These are phyloP conservation scores for Exophiala alcalophila DNA, from an alignment of 2,329 filamentous ascomycete species.

Conservation along the genomic window DNA sequence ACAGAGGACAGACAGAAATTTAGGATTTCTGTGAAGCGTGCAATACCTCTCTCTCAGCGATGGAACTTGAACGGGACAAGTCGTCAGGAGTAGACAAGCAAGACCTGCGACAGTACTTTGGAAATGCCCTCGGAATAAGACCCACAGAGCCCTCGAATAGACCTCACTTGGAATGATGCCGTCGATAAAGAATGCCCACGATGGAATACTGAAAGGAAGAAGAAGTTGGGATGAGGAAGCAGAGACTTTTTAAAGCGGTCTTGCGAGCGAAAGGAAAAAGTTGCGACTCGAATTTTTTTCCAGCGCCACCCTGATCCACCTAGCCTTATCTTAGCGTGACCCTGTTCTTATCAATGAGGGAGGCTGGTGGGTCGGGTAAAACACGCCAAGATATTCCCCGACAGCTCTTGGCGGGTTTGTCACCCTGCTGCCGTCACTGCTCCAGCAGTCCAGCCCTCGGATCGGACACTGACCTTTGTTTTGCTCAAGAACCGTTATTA, in stretches of 20 bases:
- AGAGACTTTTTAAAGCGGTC: too few relatives aligned
- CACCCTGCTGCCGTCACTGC: too few relatives aligned
- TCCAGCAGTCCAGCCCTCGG: too few relatives aligned
- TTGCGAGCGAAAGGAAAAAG: slow-evolving; percentile 14
- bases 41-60: slow-evolving; percentile 19
- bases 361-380: too few relatives aligned
- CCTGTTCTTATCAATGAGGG: slow-evolving; percentile 15
- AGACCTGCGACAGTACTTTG: slow-evolving; percentile 19
- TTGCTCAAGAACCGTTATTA: too few relatives aligned
- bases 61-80: slow-evolving; percentile 11
- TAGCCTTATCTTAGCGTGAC: slow-evolving; percentile 4
- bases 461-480: neutral
- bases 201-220: slow-evolving; percentile 20
- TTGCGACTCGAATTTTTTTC: slow-evolving; percentile 10
- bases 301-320: slow-evolving; percentile 1
- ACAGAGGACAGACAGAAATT: slow-evolving; percentile 24
- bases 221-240: neutral
- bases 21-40: slow-evolving; percentile 22
- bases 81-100: slow-evolving; percentile 24
- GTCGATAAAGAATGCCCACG: slow-evolving; percentile 24
- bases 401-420: too few relatives aligned
- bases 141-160: slow-evolving; percentile 28
- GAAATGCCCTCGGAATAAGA: slow-evolving; percentile 18
- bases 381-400: too few relatives aligned
- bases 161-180: slow-evolving; percentile 25